Base-by-base conservation (phyloP, 208 protist species). In the Leishmania martiniquensis region DNA sequence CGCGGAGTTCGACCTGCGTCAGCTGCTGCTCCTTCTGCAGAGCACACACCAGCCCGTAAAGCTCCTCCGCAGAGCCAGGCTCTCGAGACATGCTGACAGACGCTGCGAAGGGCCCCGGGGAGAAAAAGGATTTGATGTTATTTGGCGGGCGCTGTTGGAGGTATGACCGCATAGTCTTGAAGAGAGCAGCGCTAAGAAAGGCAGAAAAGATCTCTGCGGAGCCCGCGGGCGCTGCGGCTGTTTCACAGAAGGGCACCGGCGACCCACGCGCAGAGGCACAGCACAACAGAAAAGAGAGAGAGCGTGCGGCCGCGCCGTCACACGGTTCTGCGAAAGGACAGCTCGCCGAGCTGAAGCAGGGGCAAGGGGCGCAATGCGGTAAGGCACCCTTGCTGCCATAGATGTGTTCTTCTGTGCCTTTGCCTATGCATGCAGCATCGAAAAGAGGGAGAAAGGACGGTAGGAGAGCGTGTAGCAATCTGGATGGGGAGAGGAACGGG, bases 31-130 rank as follows among this genome's bases (percentile, higher is more conserved):
- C 68, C 22, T 66, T 65, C 51, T 87, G 84, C 42, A 87, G 44
- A 9, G 59, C n/a, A 42, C 68, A 72, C 6, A 87, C 77, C 2
- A 84, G 39, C 10, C 70, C 60, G 72, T 87, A 87, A 42, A 87
- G 76, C 59, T 84, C 80, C 44, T 84, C 84, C 42, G 84, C 79
- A 65, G 75, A 75, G 32, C 9, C 57, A 4, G 52, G 70, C 17
- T 32, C 52, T 13, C 12, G 22, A 29, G 70, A 49, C 68, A 72
- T 72, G 68, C 0, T 25, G 12, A 6, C 15, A 12, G 1, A 25
- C 57, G 25, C 20, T 57, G 67, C 29, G 0, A 13, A 34, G 4
- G 12, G 42, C 65, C 13, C 2, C 29, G 6, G 15, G 17, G 9
- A 42, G 13, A 51, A 34, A 20, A 69, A 32, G 3, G 22, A 22